These are phyloP conservation scores for Fusarium marasasianum DNA, from an alignment of 2,329 filamentous ascomycete genomes.

Conservation along the genomic window DNA sequence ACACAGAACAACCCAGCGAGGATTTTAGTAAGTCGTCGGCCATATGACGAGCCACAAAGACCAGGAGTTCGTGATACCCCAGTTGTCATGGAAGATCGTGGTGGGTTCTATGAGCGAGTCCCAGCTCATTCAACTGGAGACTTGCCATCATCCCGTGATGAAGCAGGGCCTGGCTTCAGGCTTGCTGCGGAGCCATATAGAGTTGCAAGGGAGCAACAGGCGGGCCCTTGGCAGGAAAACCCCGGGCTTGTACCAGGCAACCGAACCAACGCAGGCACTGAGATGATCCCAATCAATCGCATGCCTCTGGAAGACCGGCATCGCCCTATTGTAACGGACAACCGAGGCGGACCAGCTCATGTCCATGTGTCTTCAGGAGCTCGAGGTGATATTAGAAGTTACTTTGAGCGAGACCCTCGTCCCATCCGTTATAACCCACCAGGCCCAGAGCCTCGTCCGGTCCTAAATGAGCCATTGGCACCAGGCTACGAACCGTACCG, in stretches of 20 bases:
- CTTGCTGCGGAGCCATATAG: slow-evolving; percentile 15
- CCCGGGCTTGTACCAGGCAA: slow-evolving; percentile 26
- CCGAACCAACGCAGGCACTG: slow-evolving; percentile 30
- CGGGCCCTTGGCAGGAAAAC: slow-evolving; percentile 35
- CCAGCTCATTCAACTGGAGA: slow-evolving; percentile 23
- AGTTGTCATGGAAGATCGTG: slow-evolving; percentile 53
- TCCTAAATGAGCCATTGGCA: slow-evolving; percentile 12
- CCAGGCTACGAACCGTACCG: slow-evolving; percentile 30
- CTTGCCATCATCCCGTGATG: slow-evolving; percentile 9
- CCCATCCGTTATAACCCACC: slow-evolving; percentile 12
- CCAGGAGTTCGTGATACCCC: slow-evolving; percentile 46
- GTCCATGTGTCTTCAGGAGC: background rate
- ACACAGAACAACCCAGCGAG: slow-evolving; percentile 20
- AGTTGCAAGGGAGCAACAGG: slow-evolving; percentile 25
- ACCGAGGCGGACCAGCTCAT: slow-evolving; percentile 13
- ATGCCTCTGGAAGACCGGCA: slow-evolving; percentile 13
- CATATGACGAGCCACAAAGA: slow-evolving; percentile 45
- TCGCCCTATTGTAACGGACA: slow-evolving; percentile 11
- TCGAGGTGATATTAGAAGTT: slow-evolving; percentile 4
- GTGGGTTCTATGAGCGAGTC: slow-evolving; percentile 51
- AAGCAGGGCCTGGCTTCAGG: slow-evolving; percentile 25
- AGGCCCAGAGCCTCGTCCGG: slow-evolving; percentile 20
- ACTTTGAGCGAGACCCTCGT: slow-evolving; percentile 7
- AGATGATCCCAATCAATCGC: slow-evolving; percentile 31
- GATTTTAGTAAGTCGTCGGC: slow-evolving; percentile 40